Evolutionary conservation across 345 rosid species (phyloP).

Genomic region (Noccaea caerulescens): DNA sequence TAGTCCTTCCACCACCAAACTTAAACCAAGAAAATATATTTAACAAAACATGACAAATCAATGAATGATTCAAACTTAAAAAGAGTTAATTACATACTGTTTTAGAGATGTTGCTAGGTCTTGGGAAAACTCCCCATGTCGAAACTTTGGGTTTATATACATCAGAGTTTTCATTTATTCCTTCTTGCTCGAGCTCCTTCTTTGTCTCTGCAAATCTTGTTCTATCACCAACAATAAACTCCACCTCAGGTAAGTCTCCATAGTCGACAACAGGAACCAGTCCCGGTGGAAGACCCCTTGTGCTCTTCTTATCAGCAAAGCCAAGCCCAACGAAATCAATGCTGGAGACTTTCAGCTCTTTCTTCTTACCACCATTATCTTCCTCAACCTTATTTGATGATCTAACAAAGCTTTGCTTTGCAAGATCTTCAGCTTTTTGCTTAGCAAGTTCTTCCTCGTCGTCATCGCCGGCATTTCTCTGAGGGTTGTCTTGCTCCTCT

Average conservation of each 20-base stretch:
- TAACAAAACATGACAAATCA: not conserved
- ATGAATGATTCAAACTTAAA: not conserved
- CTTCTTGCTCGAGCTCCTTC: slow-evolving; percentile 43
- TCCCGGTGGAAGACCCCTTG: slow-evolving; percentile 80
- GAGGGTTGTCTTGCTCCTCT: slow-evolving; percentile 21
- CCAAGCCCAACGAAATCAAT: slow-evolving; percentile 80
- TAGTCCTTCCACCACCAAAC: slow-evolving; percentile 88
- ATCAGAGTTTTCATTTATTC: slow-evolving; percentile 49
- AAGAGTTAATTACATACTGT: slow-evolving; percentile 52
- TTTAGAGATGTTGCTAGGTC: slow-evolving; percentile 85
- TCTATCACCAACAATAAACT: slow-evolving; percentile 83
- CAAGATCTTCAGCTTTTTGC: slow-evolving; percentile 50
- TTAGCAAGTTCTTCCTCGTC: slow-evolving; percentile 42
- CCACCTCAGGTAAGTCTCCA: slow-evolving; percentile 74
- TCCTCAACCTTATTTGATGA: slow-evolving; percentile 37
- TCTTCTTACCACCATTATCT: slow-evolving; percentile 43
- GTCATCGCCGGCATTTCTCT: slow-evolving; percentile 8
- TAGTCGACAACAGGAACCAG: slow-evolving; percentile 62
- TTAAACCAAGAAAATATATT: slow-evolving; percentile 37
- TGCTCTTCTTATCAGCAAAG: slow-evolving; percentile 74
- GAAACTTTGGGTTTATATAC: slow-evolving; percentile 89
- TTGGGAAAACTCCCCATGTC: slow-evolving; percentile 91
- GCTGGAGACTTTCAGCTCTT: slow-evolving; percentile 61
- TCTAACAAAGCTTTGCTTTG: slow-evolving; percentile 40
- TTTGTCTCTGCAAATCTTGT: slow-evolving; percentile 53